Conservation (phyloP, 1,284 basidiomycete genomes). For the Xerocomus amazonicus region DNA sequence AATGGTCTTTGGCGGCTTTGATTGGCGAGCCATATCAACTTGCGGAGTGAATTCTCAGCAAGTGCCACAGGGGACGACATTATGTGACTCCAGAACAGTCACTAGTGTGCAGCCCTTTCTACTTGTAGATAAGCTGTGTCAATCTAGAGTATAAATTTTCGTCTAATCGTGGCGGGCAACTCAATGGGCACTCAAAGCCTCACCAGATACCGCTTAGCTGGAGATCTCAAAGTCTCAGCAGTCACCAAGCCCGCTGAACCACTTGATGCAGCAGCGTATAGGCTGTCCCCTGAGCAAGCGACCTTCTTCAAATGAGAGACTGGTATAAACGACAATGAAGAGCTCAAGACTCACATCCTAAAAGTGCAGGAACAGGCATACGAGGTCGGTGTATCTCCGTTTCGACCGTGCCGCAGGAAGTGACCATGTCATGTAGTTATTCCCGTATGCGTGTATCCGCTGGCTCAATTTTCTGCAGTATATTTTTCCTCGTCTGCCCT, state of each 20-base stretch:
- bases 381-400: conserved; percentile 7
- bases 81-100: too few relatives aligned
- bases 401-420: not conserved
- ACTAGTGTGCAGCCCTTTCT: too few relatives aligned
- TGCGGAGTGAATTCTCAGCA: too few relatives aligned
- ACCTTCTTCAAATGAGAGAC: conserved; percentile 24
- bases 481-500: too few relatives aligned
- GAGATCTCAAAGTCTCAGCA: conserved; percentile 1
- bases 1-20: too few relatives aligned
- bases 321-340: conserved; percentile 17
- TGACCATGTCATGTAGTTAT: conserved; percentile 9
- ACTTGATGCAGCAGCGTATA: conserved; percentile 7
- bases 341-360: conserved; percentile 21
- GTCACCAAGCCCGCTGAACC: not conserved
- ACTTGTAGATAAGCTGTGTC: too few relatives aligned
- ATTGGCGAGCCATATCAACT: too few relatives aligned
- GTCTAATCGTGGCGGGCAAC: too few relatives aligned
- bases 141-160: too few relatives aligned
- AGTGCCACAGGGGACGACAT: too few relatives aligned
- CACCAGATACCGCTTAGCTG: not conserved
- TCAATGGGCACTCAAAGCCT: too few relatives aligned
- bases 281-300: conserved; percentile 17
- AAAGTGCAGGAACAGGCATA: conserved; percentile 18
- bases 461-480: conserved; percentile 17
- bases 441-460: conserved; percentile 20